These are phyloP conservation scores for Vigna mungo DNA, from an alignment of 306 rosid species.

Conservation along the genomic window DNA sequence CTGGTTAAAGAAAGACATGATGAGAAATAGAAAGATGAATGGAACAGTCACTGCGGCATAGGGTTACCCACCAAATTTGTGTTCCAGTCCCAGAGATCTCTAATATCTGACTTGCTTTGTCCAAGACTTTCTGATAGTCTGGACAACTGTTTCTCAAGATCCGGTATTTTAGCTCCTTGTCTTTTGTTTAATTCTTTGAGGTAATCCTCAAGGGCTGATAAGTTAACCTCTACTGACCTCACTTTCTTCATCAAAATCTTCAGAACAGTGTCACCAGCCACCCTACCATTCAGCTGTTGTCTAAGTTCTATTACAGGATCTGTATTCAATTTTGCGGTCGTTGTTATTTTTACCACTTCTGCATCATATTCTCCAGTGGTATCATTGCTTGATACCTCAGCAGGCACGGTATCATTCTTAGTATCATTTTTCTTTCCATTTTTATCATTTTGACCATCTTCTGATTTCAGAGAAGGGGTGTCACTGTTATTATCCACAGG, in stretches of 20 bases:
- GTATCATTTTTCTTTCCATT: slow-evolving; percentile 51
- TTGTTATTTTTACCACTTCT: slow-evolving; percentile 51
- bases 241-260: slow-evolving; percentile 96
- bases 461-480: slow-evolving; percentile 57
- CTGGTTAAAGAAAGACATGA: slow-evolving; percentile 52
- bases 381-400: slow-evolving; percentile 46
- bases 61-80: slow-evolving; percentile 52
- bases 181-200: slow-evolving; percentile 71
- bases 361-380: slow-evolving; percentile 46
- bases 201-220: slow-evolving; percentile 72
- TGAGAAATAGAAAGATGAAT: not conserved
- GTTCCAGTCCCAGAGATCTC: slow-evolving; percentile 64
- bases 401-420: slow-evolving; percentile 45
- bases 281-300: slow-evolving; percentile 79
- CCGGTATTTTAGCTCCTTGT: slow-evolving; percentile 60
- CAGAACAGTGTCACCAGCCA: slow-evolving; percentile 83
- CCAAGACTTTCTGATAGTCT: slow-evolving; percentile 64
- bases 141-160: slow-evolving; percentile 66
- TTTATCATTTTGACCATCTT: slow-evolving; percentile 56
- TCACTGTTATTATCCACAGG: slow-evolving; percentile 63
- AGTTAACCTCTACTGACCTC: slow-evolving; percentile 71
- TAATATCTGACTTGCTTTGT: slow-evolving; percentile 62
- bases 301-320: slow-evolving; percentile 72
- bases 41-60: not conserved
- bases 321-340: slow-evolving; percentile 51